Base-by-base conservation (phyloP, 129 eudicot genomes). In the Chrysanthemum lavandulifolium region DNA sequence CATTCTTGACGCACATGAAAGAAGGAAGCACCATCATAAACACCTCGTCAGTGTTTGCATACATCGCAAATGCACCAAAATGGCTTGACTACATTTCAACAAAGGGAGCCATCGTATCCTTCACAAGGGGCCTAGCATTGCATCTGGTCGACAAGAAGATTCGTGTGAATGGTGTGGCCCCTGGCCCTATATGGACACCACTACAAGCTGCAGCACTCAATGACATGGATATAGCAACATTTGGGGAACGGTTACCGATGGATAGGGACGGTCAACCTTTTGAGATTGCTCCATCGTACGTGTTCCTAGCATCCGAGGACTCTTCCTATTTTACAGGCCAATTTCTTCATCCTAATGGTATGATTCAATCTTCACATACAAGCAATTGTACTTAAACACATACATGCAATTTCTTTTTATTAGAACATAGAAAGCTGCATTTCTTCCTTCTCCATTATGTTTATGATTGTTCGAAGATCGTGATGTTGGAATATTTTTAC, bases 281-380 rank as follows among this genome's bases (percentile, higher is more conserved):
- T 4, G 64, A 21, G 64, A 21, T 58, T 10, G 64, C 64, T 9
- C 64, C 64, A 5, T 58, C 64, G 11, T 58, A 18, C 13, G 64
- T 58, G 64, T 58, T 58, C 27, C 64, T 58, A 10, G 64, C 64
- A 58, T 58, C 31, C 33, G n/a, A 58, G 11, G 64, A 58, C 27
- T 58, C 64, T 5, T 18, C 31, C 64, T 58, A 58, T 2, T 58
- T 18, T 29, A 58, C 64, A 2, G 64, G 64, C 14, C 64, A 58
- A 58, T 25, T 58, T 10, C 64, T 58, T 7, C 64, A 58, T 58
- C 64, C 64, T 58, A 58, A 58, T 58, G 64, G 64, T 58, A 58
- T 6, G 45, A 29, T 29, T 27, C 10, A 40, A 40, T 40, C 45
- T 40, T 1, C 45, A 0, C 10, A 40, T 1, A 5, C 45, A 6